phyloP scores from a whole-genome alignment of 768 basidiomycete genomes.

The Gymnopilus junonius region DNA sequence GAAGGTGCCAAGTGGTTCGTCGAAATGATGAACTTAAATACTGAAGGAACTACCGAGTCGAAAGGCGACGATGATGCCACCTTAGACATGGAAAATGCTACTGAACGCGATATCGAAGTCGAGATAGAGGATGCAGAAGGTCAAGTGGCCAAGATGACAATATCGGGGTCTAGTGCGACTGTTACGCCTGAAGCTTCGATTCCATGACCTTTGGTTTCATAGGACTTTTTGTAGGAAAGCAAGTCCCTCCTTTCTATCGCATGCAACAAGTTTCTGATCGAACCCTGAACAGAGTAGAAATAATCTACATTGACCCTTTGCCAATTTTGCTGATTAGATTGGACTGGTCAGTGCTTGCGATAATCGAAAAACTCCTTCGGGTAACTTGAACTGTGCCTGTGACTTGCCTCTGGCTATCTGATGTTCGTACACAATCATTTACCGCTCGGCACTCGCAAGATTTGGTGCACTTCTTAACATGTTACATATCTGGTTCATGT shows the following conservation, averaged over 20 bases:
- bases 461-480: not conserved
- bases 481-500: not conserved
- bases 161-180: slow-evolving; percentile 32
- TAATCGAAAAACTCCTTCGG: not conserved
- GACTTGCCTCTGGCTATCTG: not conserved
- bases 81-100: slow-evolving; percentile 32
- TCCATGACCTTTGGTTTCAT: slow-evolving; percentile 3
- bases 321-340: not conserved
- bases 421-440: not conserved
- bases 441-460: not conserved
- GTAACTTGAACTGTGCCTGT: not conserved
- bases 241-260: not conserved
- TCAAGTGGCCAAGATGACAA: slow-evolving; percentile 65
- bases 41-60: slow-evolving; percentile 41
- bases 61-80: slow-evolving; percentile 41
- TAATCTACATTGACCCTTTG: not conserved
- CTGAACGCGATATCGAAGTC: slow-evolving; percentile 57
- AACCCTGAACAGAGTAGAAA: not conserved
- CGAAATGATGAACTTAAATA: slow-evolving; percentile 76
- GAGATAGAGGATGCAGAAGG: slow-evolving; percentile 78
- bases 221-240: not conserved
- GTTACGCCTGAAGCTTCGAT: slow-evolving; percentile 1
- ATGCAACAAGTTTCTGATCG: not conserved
- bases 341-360: not conserved
- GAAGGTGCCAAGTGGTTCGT: slow-evolving; percentile 87